phyloP scores from a whole-genome alignment of 305 asterid genomes.

The Fraxinus xanthoxyloides region DNA sequence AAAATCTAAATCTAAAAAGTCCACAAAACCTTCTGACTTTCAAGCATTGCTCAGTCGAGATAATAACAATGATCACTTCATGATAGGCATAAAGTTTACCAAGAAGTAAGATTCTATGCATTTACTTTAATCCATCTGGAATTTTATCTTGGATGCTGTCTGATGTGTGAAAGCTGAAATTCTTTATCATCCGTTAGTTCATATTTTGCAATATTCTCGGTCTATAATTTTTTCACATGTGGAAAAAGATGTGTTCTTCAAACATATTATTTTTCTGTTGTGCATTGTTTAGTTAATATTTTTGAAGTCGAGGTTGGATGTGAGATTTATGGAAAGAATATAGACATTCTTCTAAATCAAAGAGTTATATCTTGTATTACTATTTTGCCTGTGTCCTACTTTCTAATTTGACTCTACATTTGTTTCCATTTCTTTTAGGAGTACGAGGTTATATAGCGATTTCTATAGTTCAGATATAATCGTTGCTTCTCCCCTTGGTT shows the following conservation, averaged over 20 bases:
- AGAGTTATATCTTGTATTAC: neutral
- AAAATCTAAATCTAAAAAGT: constrained; percentile 43
- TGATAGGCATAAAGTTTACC: constrained; percentile 79
- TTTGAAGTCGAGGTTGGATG: neutral
- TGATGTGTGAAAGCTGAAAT: constrained; percentile 12
- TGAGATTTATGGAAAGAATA: neutral
- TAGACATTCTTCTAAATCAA: neutral
- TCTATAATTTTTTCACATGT: neutral
- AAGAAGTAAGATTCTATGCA: constrained; percentile 46
- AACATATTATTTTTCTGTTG: neutral
- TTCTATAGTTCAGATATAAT: constrained; percentile 89
- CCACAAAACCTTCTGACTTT: constrained; percentile 71
- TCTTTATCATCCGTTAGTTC: neutral
- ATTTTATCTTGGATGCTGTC: neutral
- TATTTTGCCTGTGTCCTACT: neutral
- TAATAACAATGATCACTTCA: constrained; percentile 81
- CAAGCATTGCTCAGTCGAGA: constrained; percentile 72
- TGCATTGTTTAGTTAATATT: neutral
- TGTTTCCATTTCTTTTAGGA: constrained; percentile 38
- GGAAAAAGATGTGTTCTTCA: neutral
- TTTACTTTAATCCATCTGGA: constrained; percentile 12
- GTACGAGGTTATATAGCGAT: constrained; percentile 68
- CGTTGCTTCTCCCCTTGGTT: constrained; percentile 90
- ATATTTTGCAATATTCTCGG: neutral
- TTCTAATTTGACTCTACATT: neutral